Evolutionary conservation across 176 grass and related monocot species (phyloP).

Genomic region (Saccharum spontaneum): DNA sequence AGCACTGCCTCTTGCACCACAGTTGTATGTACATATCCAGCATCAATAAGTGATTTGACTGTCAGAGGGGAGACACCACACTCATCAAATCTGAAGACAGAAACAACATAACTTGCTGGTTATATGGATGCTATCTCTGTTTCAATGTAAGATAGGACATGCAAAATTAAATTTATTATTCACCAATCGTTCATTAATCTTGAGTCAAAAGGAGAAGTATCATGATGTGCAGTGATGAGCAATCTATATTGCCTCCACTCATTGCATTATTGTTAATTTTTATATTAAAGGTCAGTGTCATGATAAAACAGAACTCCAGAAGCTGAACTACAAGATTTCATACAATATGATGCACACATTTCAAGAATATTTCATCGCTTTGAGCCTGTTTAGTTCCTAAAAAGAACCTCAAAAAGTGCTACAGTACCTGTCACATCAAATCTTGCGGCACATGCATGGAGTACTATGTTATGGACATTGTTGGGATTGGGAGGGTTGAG

Average conservation of each 20-base stretch:
- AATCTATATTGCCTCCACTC: not conserved
- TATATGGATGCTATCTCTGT: constrained; percentile 14
- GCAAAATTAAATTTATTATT: constrained; percentile 8
- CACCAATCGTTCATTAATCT: constrained; percentile 19
- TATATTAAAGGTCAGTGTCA: not conserved
- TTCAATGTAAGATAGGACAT: not conserved
- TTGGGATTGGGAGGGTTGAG: too few relatives aligned
- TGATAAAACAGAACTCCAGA: constrained; percentile 13
- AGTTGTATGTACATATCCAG: constrained; percentile 81
- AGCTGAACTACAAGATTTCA: not conserved
- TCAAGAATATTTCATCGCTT: not conserved
- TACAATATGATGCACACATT: constrained; percentile 7
- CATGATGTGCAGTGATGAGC: not conserved
- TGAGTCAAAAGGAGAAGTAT: not conserved
- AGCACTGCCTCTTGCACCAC: constrained; percentile 84
- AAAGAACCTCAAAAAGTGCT: too few relatives aligned
- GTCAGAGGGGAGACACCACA: constrained; percentile 61
- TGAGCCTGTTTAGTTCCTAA: too few relatives aligned
- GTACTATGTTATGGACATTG: too few relatives aligned
- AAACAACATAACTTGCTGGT: not conserved
- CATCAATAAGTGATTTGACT: constrained; percentile 78
- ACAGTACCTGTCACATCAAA: too few relatives aligned
- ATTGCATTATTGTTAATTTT: not conserved
- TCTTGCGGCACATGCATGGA: too few relatives aligned
- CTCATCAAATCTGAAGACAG: constrained; percentile 43